phyloP scores from a whole-genome alignment of 768 basidiomycete genomes.

The Serendipita sp. region DNA sequence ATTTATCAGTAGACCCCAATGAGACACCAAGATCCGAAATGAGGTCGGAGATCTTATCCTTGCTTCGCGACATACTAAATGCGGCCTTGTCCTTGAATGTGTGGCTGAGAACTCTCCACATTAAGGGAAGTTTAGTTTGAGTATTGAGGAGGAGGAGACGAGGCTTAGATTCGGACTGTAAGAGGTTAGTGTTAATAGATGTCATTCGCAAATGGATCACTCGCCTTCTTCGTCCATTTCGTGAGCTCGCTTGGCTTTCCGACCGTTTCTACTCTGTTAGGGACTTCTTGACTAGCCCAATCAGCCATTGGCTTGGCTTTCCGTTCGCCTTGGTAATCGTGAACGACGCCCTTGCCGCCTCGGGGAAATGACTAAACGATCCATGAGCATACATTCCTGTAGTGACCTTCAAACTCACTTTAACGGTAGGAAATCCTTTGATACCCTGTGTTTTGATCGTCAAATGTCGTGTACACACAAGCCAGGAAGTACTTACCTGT shows the following conservation, averaged over 20 bases:
- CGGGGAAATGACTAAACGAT: conserved; percentile 51
- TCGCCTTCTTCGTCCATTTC: conserved; percentile 53
- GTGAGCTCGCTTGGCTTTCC: conserved; percentile 37
- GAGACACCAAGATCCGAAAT: conserved; percentile 9
- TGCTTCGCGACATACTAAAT: conserved; percentile 48
- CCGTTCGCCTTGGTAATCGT: conserved; percentile 55
- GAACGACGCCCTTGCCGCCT: conserved; percentile 42
- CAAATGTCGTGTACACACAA: background rate
- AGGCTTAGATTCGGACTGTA: conserved; percentile 16
- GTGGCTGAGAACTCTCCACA: conserved; percentile 68
- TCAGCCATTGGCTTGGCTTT: conserved; percentile 57
- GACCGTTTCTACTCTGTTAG: conserved; percentile 40
- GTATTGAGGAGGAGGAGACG: conserved; percentile 58
- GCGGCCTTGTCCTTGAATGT: conserved; percentile 46
- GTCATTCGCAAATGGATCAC: conserved; percentile 12
- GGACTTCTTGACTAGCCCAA: conserved; percentile 58
- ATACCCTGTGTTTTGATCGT: conserved; percentile 31
- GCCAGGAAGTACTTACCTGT: conserved; percentile 29
- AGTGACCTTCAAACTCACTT: conserved; percentile 27
- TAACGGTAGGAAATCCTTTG: conserved; percentile 87
- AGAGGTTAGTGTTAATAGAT: background rate
- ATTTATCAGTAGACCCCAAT: conserved; percentile 23
- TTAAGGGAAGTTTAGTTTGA: conserved; percentile 54
- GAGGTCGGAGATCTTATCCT: conserved; percentile 37
- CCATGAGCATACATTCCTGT: conserved; percentile 4